phyloP scores from a whole-genome alignment of 306 rosid genomes.

The Trichosanthes truncata region DNA sequence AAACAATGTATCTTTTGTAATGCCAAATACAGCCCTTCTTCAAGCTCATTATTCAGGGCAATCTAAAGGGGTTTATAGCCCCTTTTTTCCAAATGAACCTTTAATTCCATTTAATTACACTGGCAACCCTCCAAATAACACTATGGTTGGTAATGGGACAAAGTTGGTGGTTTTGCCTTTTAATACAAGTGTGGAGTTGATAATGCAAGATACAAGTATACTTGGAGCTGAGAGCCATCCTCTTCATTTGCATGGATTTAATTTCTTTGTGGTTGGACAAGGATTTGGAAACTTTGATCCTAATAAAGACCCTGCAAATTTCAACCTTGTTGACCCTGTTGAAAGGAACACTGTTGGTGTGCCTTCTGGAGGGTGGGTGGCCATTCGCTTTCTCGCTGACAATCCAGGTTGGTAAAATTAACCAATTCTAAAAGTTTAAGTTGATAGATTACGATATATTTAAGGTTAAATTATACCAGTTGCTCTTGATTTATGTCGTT shows the following conservation, averaged over 20 bases:
- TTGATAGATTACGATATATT: background rate
- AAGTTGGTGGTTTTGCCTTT: background rate
- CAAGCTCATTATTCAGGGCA: background rate
- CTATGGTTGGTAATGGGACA: background rate
- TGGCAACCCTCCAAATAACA: background rate
- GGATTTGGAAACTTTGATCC: conserved; percentile 1
- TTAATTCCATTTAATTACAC: background rate
- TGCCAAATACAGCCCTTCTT: background rate
- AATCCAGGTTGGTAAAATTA: background rate
- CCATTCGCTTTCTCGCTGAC: background rate
- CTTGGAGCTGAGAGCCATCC: conserved; percentile 8
- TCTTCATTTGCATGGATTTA: conserved; percentile 8
- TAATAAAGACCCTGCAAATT: background rate
- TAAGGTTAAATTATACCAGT: no score
- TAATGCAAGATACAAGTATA: background rate
- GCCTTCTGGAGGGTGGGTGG: background rate
- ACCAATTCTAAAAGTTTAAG: background rate
- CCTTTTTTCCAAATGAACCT: background rate
- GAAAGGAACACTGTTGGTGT: conserved; percentile 3
- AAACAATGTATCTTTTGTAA: background rate
- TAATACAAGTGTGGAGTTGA: background rate
- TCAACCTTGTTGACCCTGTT: conserved; percentile 1
- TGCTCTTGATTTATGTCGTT: no score
- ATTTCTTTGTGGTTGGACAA: conserved; percentile 1
- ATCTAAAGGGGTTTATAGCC: background rate